Conservation (phyloP, 2,329 filamentous ascomycete genomes). For the Blastomyces silverae region DNA sequence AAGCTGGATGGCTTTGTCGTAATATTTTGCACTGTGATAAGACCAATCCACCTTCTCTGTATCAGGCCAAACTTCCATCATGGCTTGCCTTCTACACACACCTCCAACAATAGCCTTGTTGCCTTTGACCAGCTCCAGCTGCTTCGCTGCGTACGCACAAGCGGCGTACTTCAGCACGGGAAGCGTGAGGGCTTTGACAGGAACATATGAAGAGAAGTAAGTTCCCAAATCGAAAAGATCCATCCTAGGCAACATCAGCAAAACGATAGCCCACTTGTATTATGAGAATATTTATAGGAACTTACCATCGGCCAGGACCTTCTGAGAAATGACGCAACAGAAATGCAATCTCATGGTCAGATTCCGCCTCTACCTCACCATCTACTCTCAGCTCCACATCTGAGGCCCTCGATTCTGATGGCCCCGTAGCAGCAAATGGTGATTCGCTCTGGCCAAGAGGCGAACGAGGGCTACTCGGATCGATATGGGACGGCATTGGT, state of each 20-base stretch:
- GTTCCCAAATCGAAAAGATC: slow-evolving; percentile 46
- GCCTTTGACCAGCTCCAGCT: slow-evolving; percentile 51
- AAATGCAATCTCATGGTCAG: slow-evolving; percentile 54
- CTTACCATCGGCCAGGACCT: slow-evolving; percentile 52
- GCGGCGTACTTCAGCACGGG: slow-evolving; percentile 48
- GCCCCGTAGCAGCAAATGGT: slow-evolving; percentile 26
- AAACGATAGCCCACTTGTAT: slow-evolving; percentile 3
- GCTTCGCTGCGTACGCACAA: slow-evolving; percentile 57
- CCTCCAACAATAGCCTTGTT: slow-evolving; percentile 47
- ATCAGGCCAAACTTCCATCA: slow-evolving; percentile 50
- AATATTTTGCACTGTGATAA: slow-evolving; percentile 57
- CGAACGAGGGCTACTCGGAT: slow-evolving; percentile 36
- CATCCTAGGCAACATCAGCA: slow-evolving; percentile 32
- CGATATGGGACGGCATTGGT: slow-evolving; percentile 41
- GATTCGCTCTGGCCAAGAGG: slow-evolving; percentile 27
- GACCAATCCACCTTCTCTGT: slow-evolving; percentile 50
- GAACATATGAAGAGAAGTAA: slow-evolving; percentile 56
- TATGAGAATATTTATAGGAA: not conserved
- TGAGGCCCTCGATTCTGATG: slow-evolving; percentile 23
- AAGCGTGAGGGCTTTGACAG: slow-evolving; percentile 49
- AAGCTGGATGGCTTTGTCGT: slow-evolving; percentile 56
- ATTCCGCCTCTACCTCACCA: slow-evolving; percentile 28
- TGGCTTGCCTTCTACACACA: slow-evolving; percentile 41
- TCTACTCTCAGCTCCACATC: slow-evolving; percentile 26
- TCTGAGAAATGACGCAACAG: slow-evolving; percentile 56